Conservation (phyloP, 2,329 filamentous ascomycete species). For the Trichophyton equinum region DNA sequence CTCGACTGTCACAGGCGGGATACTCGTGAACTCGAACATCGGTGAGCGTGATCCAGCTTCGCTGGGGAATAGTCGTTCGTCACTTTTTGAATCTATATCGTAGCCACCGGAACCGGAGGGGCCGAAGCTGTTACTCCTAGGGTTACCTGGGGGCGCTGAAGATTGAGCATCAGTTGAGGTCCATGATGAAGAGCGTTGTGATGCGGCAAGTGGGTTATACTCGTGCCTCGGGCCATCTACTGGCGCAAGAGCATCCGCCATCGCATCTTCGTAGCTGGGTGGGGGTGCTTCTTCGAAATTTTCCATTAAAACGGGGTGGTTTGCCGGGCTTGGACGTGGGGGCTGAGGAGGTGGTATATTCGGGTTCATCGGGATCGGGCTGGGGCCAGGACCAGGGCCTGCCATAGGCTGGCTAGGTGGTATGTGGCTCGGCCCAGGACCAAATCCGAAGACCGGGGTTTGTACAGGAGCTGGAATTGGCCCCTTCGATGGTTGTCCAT, state of each 20-base stretch:
- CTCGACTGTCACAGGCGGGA: background rate
- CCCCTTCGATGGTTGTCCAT: slow-evolving; percentile 18
- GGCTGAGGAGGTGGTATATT: slow-evolving; percentile 29
- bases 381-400: background rate
- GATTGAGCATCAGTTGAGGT: slow-evolving; percentile 27
- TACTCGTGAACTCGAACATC: background rate
- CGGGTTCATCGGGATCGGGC: slow-evolving; percentile 11
- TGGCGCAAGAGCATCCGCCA: slow-evolving; percentile 65
- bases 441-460: background rate
- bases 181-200: slow-evolving; percentile 7
- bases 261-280: slow-evolving; percentile 86
- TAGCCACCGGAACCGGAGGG: background rate
- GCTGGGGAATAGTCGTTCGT: slow-evolving; percentile 18
- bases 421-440: background rate
- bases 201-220: slow-evolving; percentile 34
- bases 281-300: slow-evolving; percentile 57
- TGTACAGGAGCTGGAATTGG: slow-evolving; percentile 7
- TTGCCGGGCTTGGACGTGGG: slow-evolving; percentile 23
- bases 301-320: slow-evolving; percentile 14
- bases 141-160: slow-evolving; percentile 19
- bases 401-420: slow-evolving; percentile 12
- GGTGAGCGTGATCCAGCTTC: background rate
- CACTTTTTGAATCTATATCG: slow-evolving; percentile 16
- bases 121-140: slow-evolving; percentile 2
- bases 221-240: slow-evolving; percentile 54